Percentiles rank a stretch among this genome's conserved stretches.
Evolutionary conservation across 2,329 filamentous ascomycete genomes (phyloP).

Genomic region (Ophidiomyces ophidiicola): DNA sequence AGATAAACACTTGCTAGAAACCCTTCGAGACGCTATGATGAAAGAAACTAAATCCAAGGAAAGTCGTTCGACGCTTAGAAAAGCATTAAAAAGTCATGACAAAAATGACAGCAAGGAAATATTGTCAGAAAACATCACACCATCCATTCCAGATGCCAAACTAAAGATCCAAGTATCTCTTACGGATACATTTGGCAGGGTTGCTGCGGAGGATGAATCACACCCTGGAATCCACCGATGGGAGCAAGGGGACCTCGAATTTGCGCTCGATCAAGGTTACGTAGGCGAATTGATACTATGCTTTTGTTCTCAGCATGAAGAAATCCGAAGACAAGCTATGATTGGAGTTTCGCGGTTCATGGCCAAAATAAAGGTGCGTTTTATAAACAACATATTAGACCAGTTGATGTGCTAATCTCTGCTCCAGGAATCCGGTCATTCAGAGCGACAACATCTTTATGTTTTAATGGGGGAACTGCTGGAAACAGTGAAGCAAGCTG

Average conservation of each 20-base stretch:
- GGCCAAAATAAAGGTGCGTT: constrained; percentile 36
- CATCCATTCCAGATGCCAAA: constrained; percentile 3
- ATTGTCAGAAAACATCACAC: constrained; percentile 1
- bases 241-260: constrained; percentile 63
- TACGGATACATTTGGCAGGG: constrained; percentile 41
- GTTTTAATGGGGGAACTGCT: constrained; percentile 67
- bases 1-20: constrained; percentile 35
- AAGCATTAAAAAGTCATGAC: constrained; percentile 26
- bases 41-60: constrained; percentile 31
- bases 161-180: constrained; percentile 33
- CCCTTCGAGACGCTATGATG: constrained; percentile 35
- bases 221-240: constrained; percentile 45
- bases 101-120: constrained; percentile 14
- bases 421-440: constrained; percentile 52
- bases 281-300: constrained; percentile 59
- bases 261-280: constrained; percentile 66
- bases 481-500: constrained; percentile 53
- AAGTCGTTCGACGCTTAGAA: constrained; percentile 25
- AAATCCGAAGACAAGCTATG: constrained; percentile 64
- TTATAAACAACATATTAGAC: neutral
- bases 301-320: constrained; percentile 59
- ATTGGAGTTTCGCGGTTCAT: constrained; percentile 33
- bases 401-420: neutral
- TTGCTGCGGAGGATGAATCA: constrained; percentile 35
- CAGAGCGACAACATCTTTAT: constrained; percentile 66